Conservation (phyloP, 129 eudicot species). For the Silybum marianum region DNA sequence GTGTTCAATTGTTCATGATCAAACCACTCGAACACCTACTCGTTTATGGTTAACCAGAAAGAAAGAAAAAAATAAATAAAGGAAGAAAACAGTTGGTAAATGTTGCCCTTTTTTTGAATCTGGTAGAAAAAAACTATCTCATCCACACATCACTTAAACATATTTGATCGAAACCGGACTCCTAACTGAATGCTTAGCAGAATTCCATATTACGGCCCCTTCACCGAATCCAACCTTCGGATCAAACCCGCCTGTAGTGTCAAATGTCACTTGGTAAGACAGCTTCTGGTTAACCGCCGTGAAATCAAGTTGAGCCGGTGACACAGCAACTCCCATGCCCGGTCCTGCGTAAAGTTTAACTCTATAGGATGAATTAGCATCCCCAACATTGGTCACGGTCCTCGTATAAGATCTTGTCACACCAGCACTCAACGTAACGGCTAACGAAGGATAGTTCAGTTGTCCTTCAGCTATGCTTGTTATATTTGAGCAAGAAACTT, state of each 20-base stretch:
- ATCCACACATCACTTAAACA: slow-evolving; percentile 19
- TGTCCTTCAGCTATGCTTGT: slow-evolving; percentile 37
- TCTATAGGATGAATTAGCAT: slow-evolving; percentile 37
- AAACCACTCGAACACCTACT: not conserved
- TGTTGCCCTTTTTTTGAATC: slow-evolving; percentile 4
- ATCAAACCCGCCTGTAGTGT: not conserved
- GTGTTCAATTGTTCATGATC: not conserved
- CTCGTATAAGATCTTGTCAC: slow-evolving; percentile 36
- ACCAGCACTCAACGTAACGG: slow-evolving; percentile 25
- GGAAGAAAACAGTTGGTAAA: slow-evolving; percentile 3
- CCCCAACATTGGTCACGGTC: slow-evolving; percentile 60
- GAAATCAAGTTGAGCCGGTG: slow-evolving; percentile 37
- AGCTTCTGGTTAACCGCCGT: slow-evolving; percentile 36
- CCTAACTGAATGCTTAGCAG: slow-evolving; percentile 37
- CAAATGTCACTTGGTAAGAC: slow-evolving; percentile 38
- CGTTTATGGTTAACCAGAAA: not conserved
- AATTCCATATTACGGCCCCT: slow-evolving; percentile 39
- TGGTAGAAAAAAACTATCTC: slow-evolving; percentile 11
- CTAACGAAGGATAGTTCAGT: slow-evolving; percentile 57
- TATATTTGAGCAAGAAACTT: slow-evolving; percentile 32
- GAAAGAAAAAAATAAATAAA: not conserved
- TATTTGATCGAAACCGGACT: slow-evolving; percentile 38
- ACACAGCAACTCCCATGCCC: slow-evolving; percentile 30
- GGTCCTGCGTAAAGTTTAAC: slow-evolving; percentile 15
- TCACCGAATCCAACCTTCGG: slow-evolving; percentile 13